These are phyloP conservation scores for Wickerhamomyces mucosus DNA, from an alignment of 805 yeast species.

Conservation along the genomic window DNA sequence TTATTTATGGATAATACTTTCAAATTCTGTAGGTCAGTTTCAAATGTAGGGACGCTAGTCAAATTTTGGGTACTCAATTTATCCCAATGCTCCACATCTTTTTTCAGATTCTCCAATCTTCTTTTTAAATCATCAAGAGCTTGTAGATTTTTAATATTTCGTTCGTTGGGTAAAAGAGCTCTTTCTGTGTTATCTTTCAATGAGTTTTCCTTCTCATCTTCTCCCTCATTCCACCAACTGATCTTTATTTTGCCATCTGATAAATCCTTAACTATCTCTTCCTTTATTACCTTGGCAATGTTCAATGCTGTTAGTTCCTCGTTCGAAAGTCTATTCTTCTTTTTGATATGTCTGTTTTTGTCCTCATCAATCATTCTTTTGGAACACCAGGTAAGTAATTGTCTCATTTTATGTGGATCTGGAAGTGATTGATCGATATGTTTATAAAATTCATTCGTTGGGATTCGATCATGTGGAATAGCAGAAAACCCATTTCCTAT, in stretches of 20 bases:
- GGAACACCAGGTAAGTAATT: constrained; percentile 59
- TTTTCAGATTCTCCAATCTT: constrained; percentile 32
- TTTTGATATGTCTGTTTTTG: constrained; percentile 18
- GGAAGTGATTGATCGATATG: constrained; percentile 53
- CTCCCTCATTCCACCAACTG: constrained; percentile 52
- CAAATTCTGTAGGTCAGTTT: constrained; percentile 3
- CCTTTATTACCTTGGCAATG: constrained; percentile 55
- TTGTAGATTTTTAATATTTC: constrained; percentile 41
- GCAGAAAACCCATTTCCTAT: constrained; percentile 66
- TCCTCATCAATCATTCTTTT: constrained; percentile 31
- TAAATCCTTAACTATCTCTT: constrained; percentile 51
- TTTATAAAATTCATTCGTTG: constrained; percentile 45
- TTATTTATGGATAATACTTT: constrained; percentile 2
- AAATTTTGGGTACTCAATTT: constrained; percentile 7
- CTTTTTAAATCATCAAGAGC: constrained; percentile 37
- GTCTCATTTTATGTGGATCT: constrained; percentile 67
- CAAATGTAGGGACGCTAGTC: constrained; percentile 5
- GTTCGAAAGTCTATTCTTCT: constrained; percentile 18
- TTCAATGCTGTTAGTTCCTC: constrained; percentile 35
- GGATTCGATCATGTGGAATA: constrained; percentile 55
- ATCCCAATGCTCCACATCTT: constrained; percentile 42
- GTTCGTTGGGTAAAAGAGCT: constrained; percentile 44
- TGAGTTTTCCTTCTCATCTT: constrained; percentile 14
- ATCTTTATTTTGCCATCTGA: constrained; percentile 50
- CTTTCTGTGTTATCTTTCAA: constrained; percentile 18